Percentiles rank a stretch among this genome's conserved stretches.
Evolutionary conservation across 192 early-diverging fungal genomes (phyloP).

Genomic region (Thamnidium elegans): DNA sequence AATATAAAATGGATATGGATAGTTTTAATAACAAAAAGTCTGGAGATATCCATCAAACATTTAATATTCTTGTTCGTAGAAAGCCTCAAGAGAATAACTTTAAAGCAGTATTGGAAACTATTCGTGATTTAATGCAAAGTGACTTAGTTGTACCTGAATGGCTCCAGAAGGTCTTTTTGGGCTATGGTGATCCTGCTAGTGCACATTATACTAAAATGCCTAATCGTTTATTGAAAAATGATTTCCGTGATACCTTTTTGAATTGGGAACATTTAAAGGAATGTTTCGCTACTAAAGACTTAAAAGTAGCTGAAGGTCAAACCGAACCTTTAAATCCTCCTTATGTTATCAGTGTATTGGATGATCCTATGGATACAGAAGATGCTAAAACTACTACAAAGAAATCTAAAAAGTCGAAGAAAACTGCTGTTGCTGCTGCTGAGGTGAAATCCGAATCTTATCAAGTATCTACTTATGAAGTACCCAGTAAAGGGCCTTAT

Average conservation of each 20-base stretch:
- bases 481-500: constrained; percentile 71
- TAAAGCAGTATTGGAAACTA: constrained; percentile 85
- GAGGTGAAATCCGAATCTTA: constrained; percentile 43
- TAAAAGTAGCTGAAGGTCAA: constrained; percentile 35
- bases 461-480: constrained; percentile 60
- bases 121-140: constrained; percentile 85
- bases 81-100: constrained; percentile 92
- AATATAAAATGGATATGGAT: constrained; percentile 71
- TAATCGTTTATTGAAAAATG: constrained; percentile 53
- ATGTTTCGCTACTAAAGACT: constrained; percentile 58
- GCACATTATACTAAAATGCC: constrained; percentile 68
- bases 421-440: constrained; percentile 25
- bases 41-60: constrained; percentile 71
- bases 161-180: constrained; percentile 88
- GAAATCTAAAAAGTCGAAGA: constrained; percentile 45
- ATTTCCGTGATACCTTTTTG: constrained; percentile 89
- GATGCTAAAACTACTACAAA: constrained; percentile 35
- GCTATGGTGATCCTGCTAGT: constrained; percentile 89
- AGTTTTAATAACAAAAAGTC: constrained; percentile 41
- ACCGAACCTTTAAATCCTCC: constrained; percentile 53
- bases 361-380: constrained; percentile 31
- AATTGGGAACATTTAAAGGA: constrained; percentile 72
- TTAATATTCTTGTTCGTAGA: constrained; percentile 90
- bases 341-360: constrained; percentile 73
- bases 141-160: constrained; percentile 86